phyloP scores from a whole-genome alignment of 371 early-diverging fungal genomes.

The Catenaria anguillulae region DNA sequence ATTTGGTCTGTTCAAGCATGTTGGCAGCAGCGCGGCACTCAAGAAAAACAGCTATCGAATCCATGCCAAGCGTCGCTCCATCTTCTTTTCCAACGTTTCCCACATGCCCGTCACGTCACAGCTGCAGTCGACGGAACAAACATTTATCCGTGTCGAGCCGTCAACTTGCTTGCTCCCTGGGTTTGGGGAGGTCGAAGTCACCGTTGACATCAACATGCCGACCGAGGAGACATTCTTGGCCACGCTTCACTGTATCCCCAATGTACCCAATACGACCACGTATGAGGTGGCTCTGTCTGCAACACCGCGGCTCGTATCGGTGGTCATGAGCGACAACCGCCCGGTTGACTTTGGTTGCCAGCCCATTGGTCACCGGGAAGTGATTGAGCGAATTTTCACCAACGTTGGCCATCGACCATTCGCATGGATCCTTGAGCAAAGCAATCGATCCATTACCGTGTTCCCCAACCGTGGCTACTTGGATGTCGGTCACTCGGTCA shows the following conservation, averaged over 20 bases:
- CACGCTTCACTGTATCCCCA: conserved; percentile 26
- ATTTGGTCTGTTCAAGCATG: conserved; percentile 1
- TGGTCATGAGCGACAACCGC: conserved; percentile 34
- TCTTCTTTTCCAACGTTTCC: conserved; percentile 33
- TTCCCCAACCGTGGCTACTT: conserved; percentile 23
- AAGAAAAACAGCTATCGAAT: conserved; percentile 15
- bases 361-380: conserved; percentile 32
- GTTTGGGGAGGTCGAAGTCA: conserved; percentile 26
- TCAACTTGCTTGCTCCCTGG: conserved; percentile 23
- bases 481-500: conserved; percentile 25
- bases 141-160: conserved; percentile 33
- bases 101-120: conserved; percentile 27
- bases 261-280: conserved; percentile 22
- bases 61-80: conserved; percentile 31
- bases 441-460: conserved; percentile 15
- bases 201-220: conserved; percentile 29
- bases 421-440: conserved; percentile 10
- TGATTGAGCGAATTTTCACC: conserved; percentile 28
- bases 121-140: conserved; percentile 13
- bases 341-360: conserved; percentile 36
- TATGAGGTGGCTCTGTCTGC: conserved; percentile 36
- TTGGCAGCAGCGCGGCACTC: no score
- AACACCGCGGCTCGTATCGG: conserved; percentile 30
- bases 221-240: conserved; percentile 38
- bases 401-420: conserved; percentile 35